Evolutionary conservation across 1,284 basidiomycete genomes (phyloP).

Genomic region (Ustilago sp.): DNA sequence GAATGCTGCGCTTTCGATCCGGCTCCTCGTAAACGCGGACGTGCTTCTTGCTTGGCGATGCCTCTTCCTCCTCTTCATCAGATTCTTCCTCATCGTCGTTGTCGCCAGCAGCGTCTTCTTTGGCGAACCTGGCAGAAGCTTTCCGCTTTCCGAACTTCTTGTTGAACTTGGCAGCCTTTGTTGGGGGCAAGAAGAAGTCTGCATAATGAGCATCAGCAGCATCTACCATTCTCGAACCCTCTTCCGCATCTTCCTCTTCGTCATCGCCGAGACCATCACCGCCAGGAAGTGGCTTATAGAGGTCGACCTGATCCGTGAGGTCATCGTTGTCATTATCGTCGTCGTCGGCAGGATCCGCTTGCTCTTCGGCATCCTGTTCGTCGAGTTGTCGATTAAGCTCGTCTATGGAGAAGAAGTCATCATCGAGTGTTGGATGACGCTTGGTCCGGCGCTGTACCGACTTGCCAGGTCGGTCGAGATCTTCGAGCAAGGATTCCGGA

Average conservation of each 20-base stretch:
- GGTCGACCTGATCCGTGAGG: conserved; percentile 71
- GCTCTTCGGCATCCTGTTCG: conserved; percentile 77
- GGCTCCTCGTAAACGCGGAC: conserved; percentile 66
- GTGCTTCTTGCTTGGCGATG: conserved; percentile 17
- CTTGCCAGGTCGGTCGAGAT: conserved; percentile 54
- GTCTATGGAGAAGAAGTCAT: conserved; percentile 90
- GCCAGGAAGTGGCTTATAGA: conserved; percentile 58
- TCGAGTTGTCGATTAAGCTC: conserved; percentile 90
- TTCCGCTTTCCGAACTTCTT: conserved; percentile 48
- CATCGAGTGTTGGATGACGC: conserved; percentile 80
- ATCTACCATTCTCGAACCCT: conserved; percentile 23
- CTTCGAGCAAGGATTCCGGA: conserved; percentile 69
- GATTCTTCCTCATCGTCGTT: conserved; percentile 22
- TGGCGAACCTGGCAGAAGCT: conserved; percentile 40
- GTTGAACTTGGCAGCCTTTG: conserved; percentile 49
- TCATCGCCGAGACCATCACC: conserved; percentile 42
- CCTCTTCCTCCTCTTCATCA: conserved; percentile 12
- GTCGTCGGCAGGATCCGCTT: conserved; percentile 73
- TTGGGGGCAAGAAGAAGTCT: conserved; percentile 74
- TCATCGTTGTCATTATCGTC: conserved; percentile 72
- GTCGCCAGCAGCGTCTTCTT: conserved; percentile 35
- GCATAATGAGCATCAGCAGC: conserved; percentile 70
- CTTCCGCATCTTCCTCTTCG: conserved; percentile 50
- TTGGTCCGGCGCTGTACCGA: conserved; percentile 25
- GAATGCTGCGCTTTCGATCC: conserved; percentile 70